phyloP scores from a whole-genome alignment of 306 rosid genomes.

The Oemleria cerasiformis region DNA sequence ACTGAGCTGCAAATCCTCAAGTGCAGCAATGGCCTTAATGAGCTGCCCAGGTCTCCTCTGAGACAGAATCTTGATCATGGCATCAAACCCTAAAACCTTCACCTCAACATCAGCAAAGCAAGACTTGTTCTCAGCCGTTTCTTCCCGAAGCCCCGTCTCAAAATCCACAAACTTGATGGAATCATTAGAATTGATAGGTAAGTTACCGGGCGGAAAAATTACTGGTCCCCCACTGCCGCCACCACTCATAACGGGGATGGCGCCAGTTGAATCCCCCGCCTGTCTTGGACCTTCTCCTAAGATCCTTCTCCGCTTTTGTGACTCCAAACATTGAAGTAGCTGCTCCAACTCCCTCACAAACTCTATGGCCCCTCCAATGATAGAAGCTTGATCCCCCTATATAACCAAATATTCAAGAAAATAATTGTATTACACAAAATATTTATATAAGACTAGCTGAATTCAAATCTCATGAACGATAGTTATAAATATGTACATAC shows the following conservation, averaged over 20 bases:
- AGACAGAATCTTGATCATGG: slow-evolving; percentile 83
- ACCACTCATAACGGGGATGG: background rate
- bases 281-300: slow-evolving; percentile 66
- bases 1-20: slow-evolving; percentile 82
- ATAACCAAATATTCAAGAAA: background rate
- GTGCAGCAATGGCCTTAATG: slow-evolving; percentile 86
- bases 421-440: background rate
- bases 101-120: slow-evolving; percentile 96
- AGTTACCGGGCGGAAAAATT: slow-evolving; percentile 35
- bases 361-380: slow-evolving; percentile 96
- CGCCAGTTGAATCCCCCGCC: slow-evolving; percentile 25
- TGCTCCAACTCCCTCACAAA: slow-evolving; percentile 94
- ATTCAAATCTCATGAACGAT: too few species aligned
- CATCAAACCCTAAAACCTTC: slow-evolving; percentile 81
- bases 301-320: slow-evolving; percentile 79
- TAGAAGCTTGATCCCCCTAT: slow-evolving; percentile 99
- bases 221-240: slow-evolving; percentile 25
- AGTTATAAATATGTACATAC: slow-evolving; percentile 30
- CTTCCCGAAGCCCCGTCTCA: slow-evolving; percentile 62
- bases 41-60: slow-evolving; percentile 90
- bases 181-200: slow-evolving; percentile 42
- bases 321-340: slow-evolving; percentile 88
- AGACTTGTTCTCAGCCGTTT: slow-evolving; percentile 82
- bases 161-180: slow-evolving; percentile 56
- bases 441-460: background rate